phyloP scores from a whole-genome alignment of 2,329 filamentous ascomycete genomes.

The Berkeleyomyces rouxiae region DNA sequence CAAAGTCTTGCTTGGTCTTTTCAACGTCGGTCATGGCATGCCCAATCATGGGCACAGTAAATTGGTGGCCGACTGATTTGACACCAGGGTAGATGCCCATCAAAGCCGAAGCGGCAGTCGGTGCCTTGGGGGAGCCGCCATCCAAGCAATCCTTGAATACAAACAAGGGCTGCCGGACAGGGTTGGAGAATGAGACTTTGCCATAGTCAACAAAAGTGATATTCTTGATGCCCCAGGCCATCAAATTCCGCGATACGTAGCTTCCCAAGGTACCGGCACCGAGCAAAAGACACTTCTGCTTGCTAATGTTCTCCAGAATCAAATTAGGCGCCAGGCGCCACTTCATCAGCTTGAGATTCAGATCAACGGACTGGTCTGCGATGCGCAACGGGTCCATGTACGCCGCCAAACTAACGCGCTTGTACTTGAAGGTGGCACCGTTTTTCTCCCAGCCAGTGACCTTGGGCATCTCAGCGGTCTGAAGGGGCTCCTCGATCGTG shows the following conservation, averaged over 20 bases:
- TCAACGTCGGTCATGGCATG: constrained; percentile 56
- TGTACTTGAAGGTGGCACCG: constrained; percentile 55
- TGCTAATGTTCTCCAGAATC: constrained; percentile 75
- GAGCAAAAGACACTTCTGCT: constrained; percentile 75
- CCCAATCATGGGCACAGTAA: constrained; percentile 89
- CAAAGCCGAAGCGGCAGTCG: constrained; percentile 62
- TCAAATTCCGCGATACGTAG: constrained; percentile 78
- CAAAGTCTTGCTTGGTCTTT: constrained; percentile 56
- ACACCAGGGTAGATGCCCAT: constrained; percentile 82
- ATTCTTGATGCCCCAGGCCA: constrained; percentile 91
- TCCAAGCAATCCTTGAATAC: constrained; percentile 75
- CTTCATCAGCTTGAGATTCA: constrained; percentile 97
- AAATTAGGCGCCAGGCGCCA: constrained; percentile 88
- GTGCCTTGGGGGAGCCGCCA: constrained; percentile 72
- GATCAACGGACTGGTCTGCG: constrained; percentile 84
- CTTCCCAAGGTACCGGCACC: constrained; percentile 87
- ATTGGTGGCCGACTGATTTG: constrained; percentile 58
- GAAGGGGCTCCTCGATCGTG: constrained; percentile 12
- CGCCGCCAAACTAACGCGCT: constrained; percentile 67
- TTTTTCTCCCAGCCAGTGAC: constrained; percentile 83
- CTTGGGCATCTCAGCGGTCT: constrained; percentile 52
- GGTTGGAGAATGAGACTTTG: constrained; percentile 86
- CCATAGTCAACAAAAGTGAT: constrained; percentile 95
- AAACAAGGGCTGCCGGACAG: constrained; percentile 86
- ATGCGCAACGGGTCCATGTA: constrained; percentile 83